Conservation (phyloP, 2,329 filamentous ascomycete species). For the Aspergillus sp. region DNA sequence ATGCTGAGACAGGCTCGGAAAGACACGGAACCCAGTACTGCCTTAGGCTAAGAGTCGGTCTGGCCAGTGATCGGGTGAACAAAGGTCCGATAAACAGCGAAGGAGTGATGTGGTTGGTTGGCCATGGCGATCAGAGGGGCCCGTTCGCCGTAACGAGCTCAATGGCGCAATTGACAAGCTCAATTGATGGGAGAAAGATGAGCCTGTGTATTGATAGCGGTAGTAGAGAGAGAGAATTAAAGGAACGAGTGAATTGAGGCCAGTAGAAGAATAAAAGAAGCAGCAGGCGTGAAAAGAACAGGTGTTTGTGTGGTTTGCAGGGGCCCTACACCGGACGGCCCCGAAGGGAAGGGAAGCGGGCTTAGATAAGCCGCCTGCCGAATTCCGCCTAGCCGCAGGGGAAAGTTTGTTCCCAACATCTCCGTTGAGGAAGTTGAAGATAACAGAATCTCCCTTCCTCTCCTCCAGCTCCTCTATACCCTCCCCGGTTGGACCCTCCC, state of each 20-base stretch:
- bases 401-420: constrained; percentile 40
- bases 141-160: neutral
- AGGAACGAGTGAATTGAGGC: neutral
- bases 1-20: neutral
- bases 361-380: constrained; percentile 24
- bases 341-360: constrained; percentile 21
- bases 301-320: constrained; percentile 34
- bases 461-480: constrained; percentile 20
- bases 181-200: neutral
- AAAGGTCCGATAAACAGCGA: neutral
- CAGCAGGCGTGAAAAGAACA: neutral
- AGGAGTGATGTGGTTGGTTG: neutral
- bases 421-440: constrained; percentile 30
- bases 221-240: neutral
- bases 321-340: constrained; percentile 31
- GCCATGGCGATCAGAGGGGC: neutral
- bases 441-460: constrained; percentile 28
- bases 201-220: neutral
- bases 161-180: neutral
- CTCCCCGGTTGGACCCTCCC: constrained; percentile 32
- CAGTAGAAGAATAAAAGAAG: neutral
- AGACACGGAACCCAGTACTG: neutral
- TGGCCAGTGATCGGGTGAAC: neutral
- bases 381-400: constrained; percentile 32
- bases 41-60: neutral